Base-by-base conservation (phyloP, 2,329 filamentous ascomycete genomes). In the Verruconis gallopava region DNA sequence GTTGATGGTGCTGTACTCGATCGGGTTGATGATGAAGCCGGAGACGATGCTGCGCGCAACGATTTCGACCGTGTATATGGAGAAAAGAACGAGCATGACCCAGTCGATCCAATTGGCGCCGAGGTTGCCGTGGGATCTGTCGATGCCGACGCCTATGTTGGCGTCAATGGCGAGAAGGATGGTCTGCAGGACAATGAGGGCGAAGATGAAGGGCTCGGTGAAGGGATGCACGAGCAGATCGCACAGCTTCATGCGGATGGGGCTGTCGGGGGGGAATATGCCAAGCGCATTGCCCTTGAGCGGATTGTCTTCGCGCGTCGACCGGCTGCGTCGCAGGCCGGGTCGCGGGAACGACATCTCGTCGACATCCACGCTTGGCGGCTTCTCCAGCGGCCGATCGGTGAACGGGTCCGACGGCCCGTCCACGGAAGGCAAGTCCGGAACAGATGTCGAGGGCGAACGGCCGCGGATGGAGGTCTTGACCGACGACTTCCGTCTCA, bases 1-100 rank as follows among this genome's bases (percentile, higher is more conserved):
- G 58, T 93, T 83, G 47, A 93, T 82, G 4, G 86, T 93, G 60
- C 85, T 94, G 60, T 95, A 95, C 56, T 95, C 88, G 5, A 77
- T 67, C 2, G 91, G 83, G 55, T 98, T 98, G 49, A 93, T 68
- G 21, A 98, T 70, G 51, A 98, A 82, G 0, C 91, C 93, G 1
- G 91, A 98, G 1, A 98, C 93, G 46, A 98, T 80, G 33, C 88
- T 79, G 43, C 88, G 81, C 46, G 84, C 77, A 43, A 81, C 66
- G 25, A 93, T 72, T 60, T 98, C 93, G 17, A 93, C 54, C 0
- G 88, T 94, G 57, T 96, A 98, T 38, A 98, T 73, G 44, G 81
- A 68, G 58, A 98, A 98, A 4, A 98, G 75, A 2, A 62, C 77
- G 35, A 96, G 69, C 44, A 96, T 74, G 18, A 80, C 77, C 69